Percentiles rank a stretch among this genome's conserved stretches.
Evolutionary conservation across 2,329 filamentous ascomycete genomes (phyloP).

Genomic region (Talaromyces piceae): DNA sequence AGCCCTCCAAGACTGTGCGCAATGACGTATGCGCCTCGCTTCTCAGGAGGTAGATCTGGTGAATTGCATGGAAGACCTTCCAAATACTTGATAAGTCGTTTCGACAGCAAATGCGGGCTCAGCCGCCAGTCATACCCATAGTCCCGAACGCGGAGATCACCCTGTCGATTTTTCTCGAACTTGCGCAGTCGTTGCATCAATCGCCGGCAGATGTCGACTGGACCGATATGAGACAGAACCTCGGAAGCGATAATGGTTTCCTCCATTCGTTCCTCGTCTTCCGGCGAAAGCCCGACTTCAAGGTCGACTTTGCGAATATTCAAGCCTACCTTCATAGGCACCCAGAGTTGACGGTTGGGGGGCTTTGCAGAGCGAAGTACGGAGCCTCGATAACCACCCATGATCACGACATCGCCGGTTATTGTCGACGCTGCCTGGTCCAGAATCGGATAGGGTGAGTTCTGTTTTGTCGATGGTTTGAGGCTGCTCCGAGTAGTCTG

Average conservation of each 20-base stretch:
- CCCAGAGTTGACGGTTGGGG: constrained; percentile 83
- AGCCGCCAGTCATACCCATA: constrained; percentile 95
- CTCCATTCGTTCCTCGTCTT: constrained; percentile 77
- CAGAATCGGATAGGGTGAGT: constrained; percentile 38
- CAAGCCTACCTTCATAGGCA: constrained; percentile 84
- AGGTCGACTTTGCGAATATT: constrained; percentile 88
- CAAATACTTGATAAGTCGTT: constrained; percentile 64
- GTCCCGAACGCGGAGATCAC: constrained; percentile 72
- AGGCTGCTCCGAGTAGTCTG: constrained; percentile 7
- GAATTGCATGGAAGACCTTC: constrained; percentile 68
- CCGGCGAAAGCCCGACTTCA: constrained; percentile 71
- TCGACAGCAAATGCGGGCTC: constrained; percentile 68
- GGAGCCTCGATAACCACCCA: constrained; percentile 87
- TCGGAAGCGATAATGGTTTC: constrained; percentile 77
- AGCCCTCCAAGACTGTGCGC: constrained; percentile 81
- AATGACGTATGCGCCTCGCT: constrained; percentile 68
- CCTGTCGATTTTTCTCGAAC: constrained; percentile 63
- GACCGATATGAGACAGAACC: constrained; percentile 86
- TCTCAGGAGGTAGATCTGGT: constrained; percentile 42
- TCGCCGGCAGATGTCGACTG: constrained; percentile 78
- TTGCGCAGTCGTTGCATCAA: constrained; percentile 70
- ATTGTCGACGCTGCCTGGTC: constrained; percentile 59
- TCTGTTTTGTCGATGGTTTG: constrained; percentile 18
- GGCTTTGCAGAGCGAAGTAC: constrained; percentile 76
- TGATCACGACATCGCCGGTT: constrained; percentile 76